phyloP scores from a whole-genome alignment of 2,329 filamentous ascomycete species.

The Emericellopsis cladophorae region DNA sequence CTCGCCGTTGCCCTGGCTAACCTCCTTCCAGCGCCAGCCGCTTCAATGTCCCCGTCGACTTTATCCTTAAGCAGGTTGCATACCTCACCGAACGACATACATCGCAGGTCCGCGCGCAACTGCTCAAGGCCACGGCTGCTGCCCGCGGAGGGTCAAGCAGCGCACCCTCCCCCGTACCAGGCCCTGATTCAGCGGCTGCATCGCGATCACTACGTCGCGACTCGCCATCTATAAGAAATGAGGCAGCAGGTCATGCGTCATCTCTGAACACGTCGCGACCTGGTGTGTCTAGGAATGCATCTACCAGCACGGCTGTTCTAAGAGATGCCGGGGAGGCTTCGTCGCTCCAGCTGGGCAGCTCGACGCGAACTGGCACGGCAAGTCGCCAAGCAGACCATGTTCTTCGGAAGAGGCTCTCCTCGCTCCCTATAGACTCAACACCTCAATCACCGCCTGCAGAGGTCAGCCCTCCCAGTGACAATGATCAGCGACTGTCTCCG shows the following conservation, averaged over 20 bases:
- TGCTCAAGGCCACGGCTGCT: constrained; percentile 58
- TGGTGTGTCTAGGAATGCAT: constrained; percentile 32
- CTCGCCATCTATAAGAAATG: constrained; percentile 36
- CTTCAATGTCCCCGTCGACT: constrained; percentile 78
- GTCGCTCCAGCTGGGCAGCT: constrained; percentile 2
- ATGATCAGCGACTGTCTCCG: constrained; percentile 16
- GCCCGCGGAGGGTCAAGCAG: constrained; percentile 39
- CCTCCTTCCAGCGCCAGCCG: constrained; percentile 44
- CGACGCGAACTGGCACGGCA: neutral
- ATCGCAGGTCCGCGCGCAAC: constrained; percentile 79
- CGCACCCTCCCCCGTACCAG: constrained; percentile 43
- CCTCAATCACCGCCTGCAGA: constrained; percentile 9
- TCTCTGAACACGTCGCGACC: constrained; percentile 30
- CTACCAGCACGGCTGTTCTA: constrained; percentile 29
- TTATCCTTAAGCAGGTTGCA: constrained; percentile 84
- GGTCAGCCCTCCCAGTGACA: constrained; percentile 6
- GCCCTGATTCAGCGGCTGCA: constrained; percentile 34
- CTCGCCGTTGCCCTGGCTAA: constrained; percentile 7
- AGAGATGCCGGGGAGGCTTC: constrained; percentile 20
- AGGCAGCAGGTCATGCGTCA: constrained; percentile 28
- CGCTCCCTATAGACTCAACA: constrained; percentile 23
- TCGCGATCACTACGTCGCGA: constrained; percentile 46
- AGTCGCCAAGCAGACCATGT: constrained; percentile 13
- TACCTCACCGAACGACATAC: constrained; percentile 89
- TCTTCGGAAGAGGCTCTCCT: constrained; percentile 27